These are phyloP conservation scores for Lyophyllum semitale DNA, from an alignment of 768 basidiomycete genomes.

Conservation along the genomic window DNA sequence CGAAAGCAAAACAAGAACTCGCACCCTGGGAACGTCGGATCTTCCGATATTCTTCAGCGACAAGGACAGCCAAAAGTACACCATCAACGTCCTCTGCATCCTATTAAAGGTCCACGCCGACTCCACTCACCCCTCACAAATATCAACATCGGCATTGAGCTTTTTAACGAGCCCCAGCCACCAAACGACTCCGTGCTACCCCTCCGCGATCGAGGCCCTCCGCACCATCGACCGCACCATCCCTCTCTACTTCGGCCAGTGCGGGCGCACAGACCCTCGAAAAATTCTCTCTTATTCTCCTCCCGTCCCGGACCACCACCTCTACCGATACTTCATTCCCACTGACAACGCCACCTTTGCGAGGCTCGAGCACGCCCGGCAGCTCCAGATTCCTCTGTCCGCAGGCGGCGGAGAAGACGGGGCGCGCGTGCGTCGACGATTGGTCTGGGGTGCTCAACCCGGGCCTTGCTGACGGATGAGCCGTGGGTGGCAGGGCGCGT, in stretches of 20 bases:
- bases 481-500: slow-evolving; percentile 42
- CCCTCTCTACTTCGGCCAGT: slow-evolving; percentile 75
- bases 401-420: slow-evolving; percentile 32
- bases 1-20: slow-evolving; percentile 71
- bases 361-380: slow-evolving; percentile 51
- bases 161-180: slow-evolving; percentile 61
- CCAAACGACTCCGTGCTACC: slow-evolving; percentile 64
- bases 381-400: slow-evolving; percentile 46
- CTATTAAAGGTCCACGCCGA: slow-evolving; percentile 33
- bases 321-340: slow-evolving; percentile 78
- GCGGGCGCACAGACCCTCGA: slow-evolving; percentile 66
- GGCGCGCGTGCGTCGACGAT: slow-evolving; percentile 58
- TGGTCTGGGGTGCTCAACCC: slow-evolving; percentile 80
- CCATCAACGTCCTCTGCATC: slow-evolving; percentile 47
- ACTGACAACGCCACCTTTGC: slow-evolving; percentile 57
- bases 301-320: slow-evolving; percentile 76
- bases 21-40: slow-evolving; percentile 64
- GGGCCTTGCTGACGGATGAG: slow-evolving; percentile 46
- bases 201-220: slow-evolving; percentile 51
- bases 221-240: slow-evolving; percentile 52
- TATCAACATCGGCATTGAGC: slow-evolving; percentile 60
- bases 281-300: slow-evolving; percentile 30
- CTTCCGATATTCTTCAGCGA: slow-evolving; percentile 51
- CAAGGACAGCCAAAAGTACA: slow-evolving; percentile 44
- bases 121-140: slow-evolving; percentile 44